Percentiles rank a stretch among this genome's conserved stretches.
Evolutionary conservation across 2,329 filamentous ascomycete species (phyloP).

Genomic region (Colletotrichum orchidophilum): DNA sequence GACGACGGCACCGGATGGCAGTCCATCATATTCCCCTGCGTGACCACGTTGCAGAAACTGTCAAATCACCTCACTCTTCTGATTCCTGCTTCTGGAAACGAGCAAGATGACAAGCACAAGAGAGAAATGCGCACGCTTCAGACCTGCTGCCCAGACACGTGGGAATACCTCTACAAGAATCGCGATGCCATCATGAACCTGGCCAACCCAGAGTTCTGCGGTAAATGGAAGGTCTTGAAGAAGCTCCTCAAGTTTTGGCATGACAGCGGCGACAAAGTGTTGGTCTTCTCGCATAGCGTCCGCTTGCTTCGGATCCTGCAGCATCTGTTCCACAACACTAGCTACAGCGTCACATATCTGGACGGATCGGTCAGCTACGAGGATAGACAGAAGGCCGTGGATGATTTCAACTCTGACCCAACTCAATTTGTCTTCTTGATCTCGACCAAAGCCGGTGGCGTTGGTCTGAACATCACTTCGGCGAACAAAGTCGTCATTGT

Average conservation of each 20-base stretch:
- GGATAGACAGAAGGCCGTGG: slow-evolving; percentile 82
- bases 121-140: slow-evolving; percentile 80
- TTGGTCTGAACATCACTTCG: slow-evolving; percentile 95
- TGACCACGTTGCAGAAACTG: slow-evolving; percentile 84
- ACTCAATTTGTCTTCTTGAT: slow-evolving; percentile 95
- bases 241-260: slow-evolving; percentile 92
- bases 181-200: slow-evolving; percentile 83
- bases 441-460: slow-evolving; percentile 90
- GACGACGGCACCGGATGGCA: slow-evolving; percentile 75
- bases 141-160: slow-evolving; percentile 77
- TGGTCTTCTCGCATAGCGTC: slow-evolving; percentile 95
- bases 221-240: slow-evolving; percentile 93
- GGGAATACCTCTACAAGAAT: slow-evolving; percentile 77
- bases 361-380: slow-evolving; percentile 87
- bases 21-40: slow-evolving; percentile 83
- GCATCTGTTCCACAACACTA: slow-evolving; percentile 85
- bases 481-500: slow-evolving; percentile 98
- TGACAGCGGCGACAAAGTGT: slow-evolving; percentile 87
- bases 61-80: slow-evolving; percentile 93
- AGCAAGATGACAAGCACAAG: slow-evolving; percentile 77
- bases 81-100: slow-evolving; percentile 71
- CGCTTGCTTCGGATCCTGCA: slow-evolving; percentile 84
- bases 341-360: slow-evolving; percentile 90
- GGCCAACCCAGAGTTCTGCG: slow-evolving; percentile 90
- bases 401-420: slow-evolving; percentile 90